Base-by-base conservation (phyloP, 768 basidiomycete genomes). In the Hirschioporus abietinus region DNA sequence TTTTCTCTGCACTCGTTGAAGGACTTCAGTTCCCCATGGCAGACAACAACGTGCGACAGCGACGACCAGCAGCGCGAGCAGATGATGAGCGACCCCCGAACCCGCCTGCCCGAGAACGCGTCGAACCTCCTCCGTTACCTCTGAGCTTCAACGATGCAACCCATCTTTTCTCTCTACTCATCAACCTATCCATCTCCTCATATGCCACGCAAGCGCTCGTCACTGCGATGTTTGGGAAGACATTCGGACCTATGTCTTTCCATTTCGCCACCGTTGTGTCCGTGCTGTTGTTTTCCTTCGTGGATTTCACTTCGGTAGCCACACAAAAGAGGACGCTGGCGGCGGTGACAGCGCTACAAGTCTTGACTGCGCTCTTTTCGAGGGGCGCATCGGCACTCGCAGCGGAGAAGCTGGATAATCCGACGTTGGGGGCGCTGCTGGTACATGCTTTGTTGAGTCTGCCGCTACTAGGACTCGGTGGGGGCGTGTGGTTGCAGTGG, bases 321-420 rank as follows among this genome's bases (percentile, higher is more conserved):
- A 10, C 42, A 3, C 42, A 52, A 20, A 52, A 52, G 42, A 52
- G 42, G 42, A 20, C 42, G 20, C 42, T 52, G 42, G 42, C 42
- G 42, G 20, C 42, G 15, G 42, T 52, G 15, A 52, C 42, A 52
- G 42, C 42, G 42, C 20, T 52, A 20, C 42, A 52, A 20, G 42
- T 52, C 15, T 12, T 20, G 15, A 52, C 42, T 15, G 42, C 42
- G 42, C 15, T 52, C 5, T 52, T 52, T 52, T 12, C 42, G 20
- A 52, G 42, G 42, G 42, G 42, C 12, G 42, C 42, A 15, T 52
- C 42, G 12, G 42, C 42, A 52, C 12, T 52, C 42, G 42, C 42
- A 20, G 42, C 70, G 68, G 71, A 64, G 71, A 58, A 70, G 69
- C 42, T 62, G 69, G 7, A 42, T 20, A 25, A 66, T 12, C 65